Conservation (phyloP, 495 filamentous ascomycete species). For the Amniculicola lignicola region DNA sequence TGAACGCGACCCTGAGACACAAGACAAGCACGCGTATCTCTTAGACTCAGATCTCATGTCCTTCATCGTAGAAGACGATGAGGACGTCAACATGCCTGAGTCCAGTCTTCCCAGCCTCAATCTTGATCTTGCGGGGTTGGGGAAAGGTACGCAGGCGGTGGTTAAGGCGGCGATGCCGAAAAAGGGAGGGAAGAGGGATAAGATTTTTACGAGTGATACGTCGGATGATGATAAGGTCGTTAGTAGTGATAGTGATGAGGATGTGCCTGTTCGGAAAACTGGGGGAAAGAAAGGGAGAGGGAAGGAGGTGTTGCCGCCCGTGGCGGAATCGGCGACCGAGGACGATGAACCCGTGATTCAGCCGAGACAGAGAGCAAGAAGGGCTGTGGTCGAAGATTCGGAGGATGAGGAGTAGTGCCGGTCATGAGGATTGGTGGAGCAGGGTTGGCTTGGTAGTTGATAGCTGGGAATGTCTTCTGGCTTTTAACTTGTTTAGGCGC, state of each 20-base stretch:
- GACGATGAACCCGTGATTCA: too few relatives aligned
- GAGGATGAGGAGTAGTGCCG: too few relatives aligned
- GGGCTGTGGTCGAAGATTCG: too few relatives aligned
- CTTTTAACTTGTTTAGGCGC: too few relatives aligned
- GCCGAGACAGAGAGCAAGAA: too few relatives aligned
- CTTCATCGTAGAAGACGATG: constrained; percentile 27
- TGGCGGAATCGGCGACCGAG: too few relatives aligned
- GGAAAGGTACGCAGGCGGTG: constrained; percentile 25
- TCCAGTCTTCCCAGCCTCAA: constrained; percentile 22
- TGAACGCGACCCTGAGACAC: background rate
- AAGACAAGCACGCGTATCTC: constrained; percentile 25
- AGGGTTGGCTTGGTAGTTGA: too few relatives aligned
- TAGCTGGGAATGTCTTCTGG: too few relatives aligned
- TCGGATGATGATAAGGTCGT: constrained; percentile 25
- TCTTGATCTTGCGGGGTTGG: constrained; percentile 6
- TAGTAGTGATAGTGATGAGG: constrained; percentile 27
- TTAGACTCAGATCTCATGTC: constrained; percentile 21
- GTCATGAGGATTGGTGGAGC: too few relatives aligned
- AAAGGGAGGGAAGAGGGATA: constrained; percentile 5
- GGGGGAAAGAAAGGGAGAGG: too few relatives aligned
- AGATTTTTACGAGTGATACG: constrained; percentile 28
- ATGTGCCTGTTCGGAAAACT: too few relatives aligned
- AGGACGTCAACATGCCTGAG: constrained; percentile 9
- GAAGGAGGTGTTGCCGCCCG: too few relatives aligned
- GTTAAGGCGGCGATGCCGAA: constrained; percentile 3